phyloP scores from a whole-genome alignment of 2,329 filamentous ascomycete species.

The Lachnellula occidentalis region DNA sequence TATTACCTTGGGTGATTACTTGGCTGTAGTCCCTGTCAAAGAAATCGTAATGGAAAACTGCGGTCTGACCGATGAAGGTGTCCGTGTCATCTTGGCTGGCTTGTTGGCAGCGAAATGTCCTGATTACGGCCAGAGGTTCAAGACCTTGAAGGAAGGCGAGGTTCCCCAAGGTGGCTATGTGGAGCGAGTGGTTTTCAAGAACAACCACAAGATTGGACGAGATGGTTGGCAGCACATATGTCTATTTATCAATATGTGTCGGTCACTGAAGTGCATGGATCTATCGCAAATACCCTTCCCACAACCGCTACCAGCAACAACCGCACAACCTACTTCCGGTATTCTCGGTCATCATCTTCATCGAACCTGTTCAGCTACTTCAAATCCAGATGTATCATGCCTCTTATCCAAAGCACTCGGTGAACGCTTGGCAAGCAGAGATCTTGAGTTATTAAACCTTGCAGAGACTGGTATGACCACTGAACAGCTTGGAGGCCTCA shows the following conservation, averaged over 20 bases:
- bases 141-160: constrained; percentile 19
- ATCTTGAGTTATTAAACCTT: constrained; percentile 77
- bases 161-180: constrained; percentile 59
- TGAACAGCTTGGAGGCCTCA: constrained; percentile 65
- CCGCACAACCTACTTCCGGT: constrained; percentile 11
- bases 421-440: constrained; percentile 68
- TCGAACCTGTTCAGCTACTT: constrained; percentile 19
- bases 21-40: constrained; percentile 86
- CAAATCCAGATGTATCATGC: constrained; percentile 42
- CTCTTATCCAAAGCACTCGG: constrained; percentile 71
- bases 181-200: constrained; percentile 81
- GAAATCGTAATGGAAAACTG: constrained; percentile 84
- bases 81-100: constrained; percentile 81
- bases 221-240: constrained; percentile 91
- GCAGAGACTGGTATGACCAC: constrained; percentile 71
- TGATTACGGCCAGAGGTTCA: constrained; percentile 35
- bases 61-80: constrained; percentile 77
- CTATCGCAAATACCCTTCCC: constrained; percentile 81
- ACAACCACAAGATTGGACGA: constrained; percentile 75
- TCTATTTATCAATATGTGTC: constrained; percentile 85
- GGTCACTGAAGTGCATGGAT: constrained; percentile 79
- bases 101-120: constrained; percentile 73
- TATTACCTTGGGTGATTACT: constrained; percentile 83
- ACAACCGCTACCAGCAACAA: constrained; percentile 24
- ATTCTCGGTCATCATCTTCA: constrained; percentile 14